Conservation (phyloP, 805 yeast genomes). For the Yamadazyma endophytica region DNA sequence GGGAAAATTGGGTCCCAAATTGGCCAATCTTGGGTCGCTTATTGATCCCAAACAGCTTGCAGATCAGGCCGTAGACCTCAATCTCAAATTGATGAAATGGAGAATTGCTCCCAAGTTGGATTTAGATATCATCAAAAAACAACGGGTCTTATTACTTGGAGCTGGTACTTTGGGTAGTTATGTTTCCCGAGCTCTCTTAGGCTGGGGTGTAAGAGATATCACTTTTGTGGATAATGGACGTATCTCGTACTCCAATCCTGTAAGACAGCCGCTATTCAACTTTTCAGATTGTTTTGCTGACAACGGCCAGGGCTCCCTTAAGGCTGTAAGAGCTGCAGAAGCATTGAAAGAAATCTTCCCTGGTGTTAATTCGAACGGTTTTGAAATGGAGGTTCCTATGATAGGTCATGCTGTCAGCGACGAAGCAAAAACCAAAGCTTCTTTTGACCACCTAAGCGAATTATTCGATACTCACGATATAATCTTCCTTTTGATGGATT, state of each 20-base stretch:
- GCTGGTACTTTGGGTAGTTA: conserved; percentile 96
- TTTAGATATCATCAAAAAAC: conserved; percentile 55
- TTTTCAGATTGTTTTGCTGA: conserved; percentile 78
- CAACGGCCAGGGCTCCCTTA: conserved; percentile 54
- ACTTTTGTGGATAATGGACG: conserved; percentile 88
- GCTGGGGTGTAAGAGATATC: conserved; percentile 89
- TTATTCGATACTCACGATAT: conserved; percentile 70
- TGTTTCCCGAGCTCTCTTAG: conserved; percentile 78
- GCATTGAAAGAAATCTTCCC: conserved; percentile 76
- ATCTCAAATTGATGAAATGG: conserved; percentile 95
- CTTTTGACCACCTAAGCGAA: conserved; percentile 48
- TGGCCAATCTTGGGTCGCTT: conserved; percentile 76
- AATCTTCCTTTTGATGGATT: conserved; percentile 81
- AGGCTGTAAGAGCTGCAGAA: conserved; percentile 75
- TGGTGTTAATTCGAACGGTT: conserved; percentile 61
- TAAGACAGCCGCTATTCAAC: conserved; percentile 81
- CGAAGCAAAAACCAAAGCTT: conserved; percentile 43
- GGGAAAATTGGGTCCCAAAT: conserved; percentile 74
- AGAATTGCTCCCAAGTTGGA: conserved; percentile 81
- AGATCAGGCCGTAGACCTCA: conserved; percentile 88
- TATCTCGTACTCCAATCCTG: conserved; percentile 92
- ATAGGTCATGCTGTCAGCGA: conserved; percentile 81
- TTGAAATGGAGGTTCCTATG: conserved; percentile 82
- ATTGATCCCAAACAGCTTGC: conserved; percentile 81
- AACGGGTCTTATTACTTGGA: conserved; percentile 78